phyloP scores from a whole-genome alignment of 1,139 yeast species.

The Kluyveromyces sp. region DNA sequence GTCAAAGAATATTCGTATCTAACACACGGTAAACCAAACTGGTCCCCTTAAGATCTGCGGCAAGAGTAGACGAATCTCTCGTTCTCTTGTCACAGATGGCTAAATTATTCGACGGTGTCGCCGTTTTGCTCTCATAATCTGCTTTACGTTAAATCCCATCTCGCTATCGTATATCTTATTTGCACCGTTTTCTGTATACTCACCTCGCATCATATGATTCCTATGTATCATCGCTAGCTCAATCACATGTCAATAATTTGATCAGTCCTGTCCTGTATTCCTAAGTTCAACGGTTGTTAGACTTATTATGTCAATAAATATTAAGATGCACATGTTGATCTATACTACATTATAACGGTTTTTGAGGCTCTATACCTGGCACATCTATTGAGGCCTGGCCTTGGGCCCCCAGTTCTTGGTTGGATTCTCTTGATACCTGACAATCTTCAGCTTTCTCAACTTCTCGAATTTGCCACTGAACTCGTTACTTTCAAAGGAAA shows the following conservation, averaged over 20 bases:
- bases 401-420: conserved; percentile 96
- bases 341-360: neutral
- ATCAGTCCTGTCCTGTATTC: neutral
- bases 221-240: neutral
- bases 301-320: too few species aligned
- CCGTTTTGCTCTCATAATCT: neutral
- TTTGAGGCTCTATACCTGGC: neutral
- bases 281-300: too few species aligned
- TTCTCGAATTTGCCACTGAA: conserved; percentile 49
- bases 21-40: conserved; percentile 4
- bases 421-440: conserved; percentile 87
- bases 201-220: neutral
- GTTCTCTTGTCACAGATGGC: neutral
- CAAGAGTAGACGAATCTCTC: conserved; percentile 1
- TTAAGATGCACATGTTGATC: too few species aligned
- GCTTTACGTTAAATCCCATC: neutral
- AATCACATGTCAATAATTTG: neutral
- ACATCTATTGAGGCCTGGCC: conserved; percentile 49
- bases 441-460: conserved; percentile 69
- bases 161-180: neutral
- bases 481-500: conserved; percentile 48
- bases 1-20: conserved; percentile 2
- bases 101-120: too few species aligned
- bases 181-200: neutral
- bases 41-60: conserved; percentile 1